These are phyloP conservation scores for Chondrostereum purpureum DNA, from an alignment of 1,284 basidiomycete genomes.

Conservation along the genomic window DNA sequence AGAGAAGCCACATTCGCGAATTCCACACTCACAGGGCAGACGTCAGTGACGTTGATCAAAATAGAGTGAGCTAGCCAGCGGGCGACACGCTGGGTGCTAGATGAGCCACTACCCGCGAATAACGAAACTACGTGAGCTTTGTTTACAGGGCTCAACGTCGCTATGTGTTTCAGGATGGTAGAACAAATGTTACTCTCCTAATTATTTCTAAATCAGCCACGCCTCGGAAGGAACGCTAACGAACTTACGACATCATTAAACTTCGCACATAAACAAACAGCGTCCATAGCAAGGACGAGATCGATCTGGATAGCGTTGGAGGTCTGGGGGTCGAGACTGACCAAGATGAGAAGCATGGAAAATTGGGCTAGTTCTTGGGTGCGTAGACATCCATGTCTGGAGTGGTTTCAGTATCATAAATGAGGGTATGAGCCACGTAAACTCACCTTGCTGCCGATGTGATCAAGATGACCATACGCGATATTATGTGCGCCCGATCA, in stretches of 20 bases:
- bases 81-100: slow-evolving; percentile 46
- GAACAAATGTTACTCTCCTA: slow-evolving; percentile 44
- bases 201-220: background rate
- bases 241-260: slow-evolving; percentile 24
- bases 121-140: slow-evolving; percentile 43
- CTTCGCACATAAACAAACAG: slow-evolving; percentile 31
- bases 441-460: no score
- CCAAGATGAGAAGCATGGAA: slow-evolving; percentile 41
- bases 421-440: no score
- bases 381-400: slow-evolving; percentile 9
- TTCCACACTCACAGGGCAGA: slow-evolving; percentile 26
- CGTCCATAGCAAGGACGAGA: slow-evolving; percentile 39
- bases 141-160: slow-evolving; percentile 30
- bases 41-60: slow-evolving; percentile 22
- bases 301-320: slow-evolving; percentile 36
- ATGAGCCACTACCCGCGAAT: slow-evolving; percentile 40
- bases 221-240: slow-evolving; percentile 3
- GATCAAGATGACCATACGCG: no score
- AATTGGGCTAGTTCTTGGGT: slow-evolving; percentile 39
- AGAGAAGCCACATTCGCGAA: no score
- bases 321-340: slow-evolving; percentile 50
- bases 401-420: no score
- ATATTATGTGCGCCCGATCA: no score
- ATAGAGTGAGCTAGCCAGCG: slow-evolving; percentile 46
- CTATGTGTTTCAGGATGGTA: slow-evolving; percentile 34